Evolutionary conservation across 2,329 filamentous ascomycete genomes (phyloP).

Genomic region (Aspergillus glaucus): DNA sequence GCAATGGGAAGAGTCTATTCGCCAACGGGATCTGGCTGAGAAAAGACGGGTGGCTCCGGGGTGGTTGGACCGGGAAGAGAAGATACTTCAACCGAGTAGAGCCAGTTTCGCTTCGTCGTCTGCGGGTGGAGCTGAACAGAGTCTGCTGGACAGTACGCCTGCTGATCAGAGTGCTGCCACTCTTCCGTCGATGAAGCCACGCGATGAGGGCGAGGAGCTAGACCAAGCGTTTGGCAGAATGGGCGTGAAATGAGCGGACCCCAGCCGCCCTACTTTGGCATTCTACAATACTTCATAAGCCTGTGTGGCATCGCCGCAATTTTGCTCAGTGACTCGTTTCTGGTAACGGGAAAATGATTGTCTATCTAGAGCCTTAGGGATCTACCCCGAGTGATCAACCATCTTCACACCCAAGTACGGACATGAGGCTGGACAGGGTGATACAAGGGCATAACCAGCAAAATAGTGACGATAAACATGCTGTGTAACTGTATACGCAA

Average conservation of each 20-base stretch:
- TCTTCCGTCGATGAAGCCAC: conserved; percentile 37
- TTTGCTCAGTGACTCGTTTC: too few relatives aligned
- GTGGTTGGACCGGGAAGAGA: conserved; percentile 58
- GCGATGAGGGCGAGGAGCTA: conserved; percentile 46
- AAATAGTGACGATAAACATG: too few relatives aligned
- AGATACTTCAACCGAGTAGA: conserved; percentile 50
- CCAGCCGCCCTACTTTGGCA: neutral
- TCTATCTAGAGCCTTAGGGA: too few relatives aligned
- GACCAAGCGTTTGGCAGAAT: conserved; percentile 49
- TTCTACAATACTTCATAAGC: too few relatives aligned
- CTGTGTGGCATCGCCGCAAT: too few relatives aligned
- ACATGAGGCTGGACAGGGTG: too few relatives aligned
- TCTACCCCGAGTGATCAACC: too few relatives aligned
- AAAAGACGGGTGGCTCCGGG: conserved; percentile 59
- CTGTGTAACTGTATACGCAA: too few relatives aligned
- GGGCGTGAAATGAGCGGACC: conserved; percentile 35
- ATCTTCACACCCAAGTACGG: too few relatives aligned
- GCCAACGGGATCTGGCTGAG: conserved; percentile 55
- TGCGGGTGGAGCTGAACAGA: conserved; percentile 15
- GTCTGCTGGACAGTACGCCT: conserved; percentile 34
- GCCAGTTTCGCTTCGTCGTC: conserved; percentile 8
- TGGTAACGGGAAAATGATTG: too few relatives aligned
- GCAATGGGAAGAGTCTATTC: conserved; percentile 61
- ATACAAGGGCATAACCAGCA: too few relatives aligned
- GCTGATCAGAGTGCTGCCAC: conserved; percentile 24